phyloP scores from a whole-genome alignment of 345 rosid species.

The Dipteronia sinensis region DNA sequence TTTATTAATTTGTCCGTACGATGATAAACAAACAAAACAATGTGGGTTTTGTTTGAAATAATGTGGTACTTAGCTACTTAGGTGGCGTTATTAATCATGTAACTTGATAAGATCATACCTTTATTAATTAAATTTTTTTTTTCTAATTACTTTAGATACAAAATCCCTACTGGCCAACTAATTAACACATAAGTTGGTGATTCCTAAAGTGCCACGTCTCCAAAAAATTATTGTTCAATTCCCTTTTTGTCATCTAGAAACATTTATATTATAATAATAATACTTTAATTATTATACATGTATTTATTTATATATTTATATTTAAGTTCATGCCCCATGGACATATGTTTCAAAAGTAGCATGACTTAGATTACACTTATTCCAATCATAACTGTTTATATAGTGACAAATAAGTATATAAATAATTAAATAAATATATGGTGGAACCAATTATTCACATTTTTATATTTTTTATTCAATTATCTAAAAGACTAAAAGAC shows the following conservation, averaged over 20 bases:
- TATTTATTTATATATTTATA: not conserved
- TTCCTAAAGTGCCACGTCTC: conserved; percentile 49
- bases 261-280: conserved; percentile 17
- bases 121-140: not conserved
- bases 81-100: not conserved
- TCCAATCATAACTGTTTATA: conserved; percentile 31
- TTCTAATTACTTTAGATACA: conserved; percentile 22
- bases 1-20: conserved; percentile 36
- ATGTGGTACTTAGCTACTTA: not conserved
- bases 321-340: conserved; percentile 66
- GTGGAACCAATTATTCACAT: conserved; percentile 79
- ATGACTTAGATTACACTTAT: conserved; percentile 38
- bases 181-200: conserved; percentile 34
- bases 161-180: conserved; percentile 44
- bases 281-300: too few species aligned
- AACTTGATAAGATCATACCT: conserved; percentile 20
- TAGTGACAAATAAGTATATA: conserved; percentile 26
- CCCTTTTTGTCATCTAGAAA: conserved; percentile 42
- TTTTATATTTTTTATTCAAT: conserved; percentile 25
- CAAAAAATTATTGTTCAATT: not conserved
- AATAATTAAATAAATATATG: conserved; percentile 16
- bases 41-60: conserved; percentile 3
- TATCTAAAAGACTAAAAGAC: not conserved
- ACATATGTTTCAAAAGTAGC: conserved; percentile 54
- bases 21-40: conserved; percentile 11